Evolutionary conservation across 2,329 filamentous ascomycete species (phyloP).

Genomic region (Xylariomycetidae sp.): DNA sequence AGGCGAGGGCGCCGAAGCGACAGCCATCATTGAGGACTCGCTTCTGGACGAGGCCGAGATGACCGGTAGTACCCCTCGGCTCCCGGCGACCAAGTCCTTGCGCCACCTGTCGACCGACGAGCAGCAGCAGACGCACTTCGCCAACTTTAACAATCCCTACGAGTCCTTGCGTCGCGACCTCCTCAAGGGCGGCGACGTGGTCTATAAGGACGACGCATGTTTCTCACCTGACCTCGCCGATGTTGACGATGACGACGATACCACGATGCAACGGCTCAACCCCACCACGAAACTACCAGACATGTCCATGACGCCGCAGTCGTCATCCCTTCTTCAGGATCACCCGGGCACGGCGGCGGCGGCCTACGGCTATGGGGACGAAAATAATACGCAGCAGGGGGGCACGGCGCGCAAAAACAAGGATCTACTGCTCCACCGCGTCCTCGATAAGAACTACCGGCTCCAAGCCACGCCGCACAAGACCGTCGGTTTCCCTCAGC

Average conservation of each 20-base stretch:
- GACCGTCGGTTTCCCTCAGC: constrained; percentile 26
- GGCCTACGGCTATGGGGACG: no score
- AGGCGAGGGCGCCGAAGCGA: background rate
- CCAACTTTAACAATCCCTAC: constrained; percentile 71
- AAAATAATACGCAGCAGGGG: constrained; percentile 17
- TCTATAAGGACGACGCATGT: constrained; percentile 27
- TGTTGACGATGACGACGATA: constrained; percentile 33
- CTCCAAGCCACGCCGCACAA: constrained; percentile 87
- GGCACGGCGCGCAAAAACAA: constrained; percentile 36
- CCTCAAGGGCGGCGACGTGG: constrained; percentile 42
- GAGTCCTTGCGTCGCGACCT: constrained; percentile 66
- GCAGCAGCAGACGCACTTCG: constrained; percentile 44
- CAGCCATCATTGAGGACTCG: constrained; percentile 52
- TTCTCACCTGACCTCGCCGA: constrained; percentile 25
- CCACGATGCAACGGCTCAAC: constrained; percentile 45
- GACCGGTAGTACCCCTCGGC: constrained; percentile 64
- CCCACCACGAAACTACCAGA: constrained; percentile 53
- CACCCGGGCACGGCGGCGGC: no score
- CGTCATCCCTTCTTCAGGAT: constrained; percentile 50
- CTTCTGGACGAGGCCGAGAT: constrained; percentile 61
- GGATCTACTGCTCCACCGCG: constrained; percentile 80
- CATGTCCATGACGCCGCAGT: constrained; percentile 59
- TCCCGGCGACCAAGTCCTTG: constrained; percentile 43
- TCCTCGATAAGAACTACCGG: constrained; percentile 95
- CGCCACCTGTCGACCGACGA: constrained; percentile 15